A percentile compares a stretch with the other conserved stretches of the same genome.
phyloP scores from a whole-genome alignment of 805 yeast species.

The Suhomyces canberraensis region DNA sequence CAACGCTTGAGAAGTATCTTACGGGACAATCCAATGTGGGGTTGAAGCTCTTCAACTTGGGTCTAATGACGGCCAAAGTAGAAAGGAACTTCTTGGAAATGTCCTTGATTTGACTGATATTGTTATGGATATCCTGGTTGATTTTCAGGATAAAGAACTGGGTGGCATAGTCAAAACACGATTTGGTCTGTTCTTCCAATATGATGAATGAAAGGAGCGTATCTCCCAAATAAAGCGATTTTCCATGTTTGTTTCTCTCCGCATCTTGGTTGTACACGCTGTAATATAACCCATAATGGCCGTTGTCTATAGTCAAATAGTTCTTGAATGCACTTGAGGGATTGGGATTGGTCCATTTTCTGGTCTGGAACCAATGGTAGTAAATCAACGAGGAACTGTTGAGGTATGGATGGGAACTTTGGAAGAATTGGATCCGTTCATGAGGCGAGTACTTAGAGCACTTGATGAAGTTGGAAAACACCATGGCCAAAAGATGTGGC shows the following conservation, averaged over 20 bases:
- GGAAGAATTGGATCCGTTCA: constrained; percentile 23
- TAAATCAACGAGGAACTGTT: constrained; percentile 8
- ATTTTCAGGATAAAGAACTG: constrained; percentile 29
- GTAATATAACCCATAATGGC: constrained; percentile 44
- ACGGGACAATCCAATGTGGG: constrained; percentile 2
- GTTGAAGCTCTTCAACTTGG: neutral
- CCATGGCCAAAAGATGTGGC: constrained; percentile 5
- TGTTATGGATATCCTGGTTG: constrained; percentile 27
- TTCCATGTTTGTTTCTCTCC: constrained; percentile 13
- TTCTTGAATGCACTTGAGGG: constrained; percentile 17
- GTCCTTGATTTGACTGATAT: constrained; percentile 22
- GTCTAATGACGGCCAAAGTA: constrained; percentile 16
- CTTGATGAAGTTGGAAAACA: constrained; percentile 14
- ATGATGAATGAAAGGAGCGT: constrained; percentile 10
- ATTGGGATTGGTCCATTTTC: constrained; percentile 22
- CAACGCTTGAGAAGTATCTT: constrained; percentile 6
- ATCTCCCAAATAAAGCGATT: constrained; percentile 6
- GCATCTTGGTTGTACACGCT: constrained; percentile 38
- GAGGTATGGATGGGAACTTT: constrained; percentile 23
- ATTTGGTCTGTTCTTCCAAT: constrained; percentile 3
- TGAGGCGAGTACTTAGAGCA: constrained; percentile 14
- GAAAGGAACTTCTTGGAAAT: constrained; percentile 21
- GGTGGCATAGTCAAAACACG: constrained; percentile 9
- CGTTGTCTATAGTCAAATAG: constrained; percentile 28
- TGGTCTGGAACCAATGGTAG: constrained; percentile 9